phyloP scores from a whole-genome alignment of 2,329 filamentous ascomycete genomes.

The Phyllosticta citriasiana region DNA sequence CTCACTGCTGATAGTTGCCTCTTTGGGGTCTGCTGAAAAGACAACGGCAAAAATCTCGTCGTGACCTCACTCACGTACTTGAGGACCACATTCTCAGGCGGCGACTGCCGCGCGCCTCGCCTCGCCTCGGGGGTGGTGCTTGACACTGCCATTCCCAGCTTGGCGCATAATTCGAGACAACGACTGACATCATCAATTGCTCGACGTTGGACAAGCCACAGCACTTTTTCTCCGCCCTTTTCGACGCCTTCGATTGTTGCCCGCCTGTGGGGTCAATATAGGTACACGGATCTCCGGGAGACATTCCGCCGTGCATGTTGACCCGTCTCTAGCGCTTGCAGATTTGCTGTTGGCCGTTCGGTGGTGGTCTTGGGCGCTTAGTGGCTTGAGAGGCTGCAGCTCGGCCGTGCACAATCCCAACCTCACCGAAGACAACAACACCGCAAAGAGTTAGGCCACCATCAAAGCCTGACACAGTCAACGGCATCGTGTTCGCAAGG shows the following conservation, averaged over 20 bases:
- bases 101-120: background rate
- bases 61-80: background rate
- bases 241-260: background rate
- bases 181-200: background rate
- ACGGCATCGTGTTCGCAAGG: background rate
- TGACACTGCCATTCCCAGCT: background rate
- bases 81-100: background rate
- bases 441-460: background rate
- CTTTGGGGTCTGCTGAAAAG: background rate
- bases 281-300: background rate
- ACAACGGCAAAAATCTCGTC: background rate
- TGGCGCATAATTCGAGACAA: background rate
- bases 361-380: background rate
- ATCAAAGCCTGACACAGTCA: background rate
- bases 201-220: background rate
- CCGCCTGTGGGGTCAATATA: background rate
- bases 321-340: background rate
- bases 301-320: background rate
- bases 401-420: background rate
- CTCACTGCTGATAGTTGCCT: background rate
- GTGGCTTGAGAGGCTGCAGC: background rate
- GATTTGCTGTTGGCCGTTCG: background rate
- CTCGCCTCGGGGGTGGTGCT: background rate
- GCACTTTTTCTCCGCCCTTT: background rate
- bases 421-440: background rate